A percentile compares a stretch with the other conserved stretches of the same genome.
Conservation (phyloP, 805 yeast species). For the Starmerella davenportii region DNA sequence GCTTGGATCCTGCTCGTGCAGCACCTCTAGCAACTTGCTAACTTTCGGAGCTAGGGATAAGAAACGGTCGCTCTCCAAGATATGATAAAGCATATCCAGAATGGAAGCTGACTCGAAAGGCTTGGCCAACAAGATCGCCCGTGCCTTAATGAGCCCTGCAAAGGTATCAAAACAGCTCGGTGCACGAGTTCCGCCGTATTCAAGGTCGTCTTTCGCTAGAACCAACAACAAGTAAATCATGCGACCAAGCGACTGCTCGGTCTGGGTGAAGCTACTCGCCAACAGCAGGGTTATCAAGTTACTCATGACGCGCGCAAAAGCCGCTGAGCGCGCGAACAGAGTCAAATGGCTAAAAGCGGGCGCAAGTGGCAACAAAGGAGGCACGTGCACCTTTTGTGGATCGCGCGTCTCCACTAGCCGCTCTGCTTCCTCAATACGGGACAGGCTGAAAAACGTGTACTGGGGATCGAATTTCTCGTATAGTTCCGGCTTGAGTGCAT, state of each 20-base stretch:
- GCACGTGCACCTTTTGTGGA: slow-evolving; percentile 38
- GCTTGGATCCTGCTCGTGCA: slow-evolving; percentile 9
- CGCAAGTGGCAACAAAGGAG: slow-evolving; percentile 25
- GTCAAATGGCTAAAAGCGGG: slow-evolving; percentile 22
- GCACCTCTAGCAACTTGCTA: slow-evolving; percentile 4
- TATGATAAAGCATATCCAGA: slow-evolving; percentile 8
- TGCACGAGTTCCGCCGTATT: not conserved
- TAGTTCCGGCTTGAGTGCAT: slow-evolving; percentile 42
- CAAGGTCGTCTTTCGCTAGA: slow-evolving; percentile 28
- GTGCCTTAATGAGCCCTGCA: slow-evolving; percentile 3
- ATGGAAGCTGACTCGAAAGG: slow-evolving; percentile 9
- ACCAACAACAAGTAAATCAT: slow-evolving; percentile 53
- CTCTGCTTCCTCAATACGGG: slow-evolving; percentile 71
- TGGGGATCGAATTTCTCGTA: slow-evolving; percentile 55
- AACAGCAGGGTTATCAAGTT: slow-evolving; percentile 7
- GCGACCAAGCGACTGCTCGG: slow-evolving; percentile 43
- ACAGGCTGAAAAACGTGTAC: slow-evolving; percentile 58
- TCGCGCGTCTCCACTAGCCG: slow-evolving; percentile 35
- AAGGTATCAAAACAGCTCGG: slow-evolving; percentile 4
- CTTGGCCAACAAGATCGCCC: not conserved
- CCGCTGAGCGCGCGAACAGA: slow-evolving; percentile 16
- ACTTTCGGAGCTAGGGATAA: slow-evolving; percentile 6
- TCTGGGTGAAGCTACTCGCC: slow-evolving; percentile 19
- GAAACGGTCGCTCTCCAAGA: slow-evolving; percentile 1
- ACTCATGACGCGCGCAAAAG: slow-evolving; percentile 17